Percentiles rank a stretch among this genome's conserved stretches.
These are phyloP conservation scores for Aspergillus pseudotamarii DNA, from an alignment of 2,329 filamentous ascomycete species.

Conservation along the genomic window DNA sequence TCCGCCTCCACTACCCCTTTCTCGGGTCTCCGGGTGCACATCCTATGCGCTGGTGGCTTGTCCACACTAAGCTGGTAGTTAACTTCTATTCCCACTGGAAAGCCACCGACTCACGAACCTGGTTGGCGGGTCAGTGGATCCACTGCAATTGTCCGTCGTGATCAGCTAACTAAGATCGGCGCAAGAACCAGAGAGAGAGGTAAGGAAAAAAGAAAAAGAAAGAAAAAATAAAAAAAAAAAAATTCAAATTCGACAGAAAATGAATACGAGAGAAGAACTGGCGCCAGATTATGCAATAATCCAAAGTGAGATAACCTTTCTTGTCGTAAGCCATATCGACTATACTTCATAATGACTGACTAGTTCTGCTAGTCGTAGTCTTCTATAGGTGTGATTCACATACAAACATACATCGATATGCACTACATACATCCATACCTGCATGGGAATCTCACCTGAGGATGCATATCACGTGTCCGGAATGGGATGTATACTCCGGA, in stretches of 20 bases:
- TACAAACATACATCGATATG: not conserved
- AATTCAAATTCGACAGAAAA: not conserved
- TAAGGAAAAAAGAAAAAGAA: constrained; percentile 3
- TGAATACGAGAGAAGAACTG: not conserved
- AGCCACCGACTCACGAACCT: constrained; percentile 20
- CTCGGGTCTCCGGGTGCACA: not conserved
- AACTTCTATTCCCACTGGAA: constrained; percentile 10
- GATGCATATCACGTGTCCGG: not conserved
- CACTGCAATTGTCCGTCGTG: constrained; percentile 21
- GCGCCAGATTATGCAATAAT: not conserved
- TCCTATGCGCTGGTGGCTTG: constrained; percentile 12
- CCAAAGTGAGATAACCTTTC: not conserved
- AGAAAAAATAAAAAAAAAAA: not conserved
- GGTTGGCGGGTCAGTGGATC: constrained; percentile 24
- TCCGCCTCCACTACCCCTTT: constrained; percentile 4
- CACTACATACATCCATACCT: not conserved
- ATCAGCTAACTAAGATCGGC: constrained; percentile 17
- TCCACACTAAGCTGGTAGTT: constrained; percentile 7
- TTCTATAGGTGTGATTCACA: not conserved
- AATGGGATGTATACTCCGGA: not conserved
- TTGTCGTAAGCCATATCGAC: not conserved
- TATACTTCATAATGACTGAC: not conserved
- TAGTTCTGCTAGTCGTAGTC: not conserved
- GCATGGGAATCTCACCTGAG: not conserved
- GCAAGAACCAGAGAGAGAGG: not conserved